These are phyloP conservation scores for Phytophthora melonis DNA, from an alignment of 352 stramenopile genomes.

Conservation along the genomic window DNA sequence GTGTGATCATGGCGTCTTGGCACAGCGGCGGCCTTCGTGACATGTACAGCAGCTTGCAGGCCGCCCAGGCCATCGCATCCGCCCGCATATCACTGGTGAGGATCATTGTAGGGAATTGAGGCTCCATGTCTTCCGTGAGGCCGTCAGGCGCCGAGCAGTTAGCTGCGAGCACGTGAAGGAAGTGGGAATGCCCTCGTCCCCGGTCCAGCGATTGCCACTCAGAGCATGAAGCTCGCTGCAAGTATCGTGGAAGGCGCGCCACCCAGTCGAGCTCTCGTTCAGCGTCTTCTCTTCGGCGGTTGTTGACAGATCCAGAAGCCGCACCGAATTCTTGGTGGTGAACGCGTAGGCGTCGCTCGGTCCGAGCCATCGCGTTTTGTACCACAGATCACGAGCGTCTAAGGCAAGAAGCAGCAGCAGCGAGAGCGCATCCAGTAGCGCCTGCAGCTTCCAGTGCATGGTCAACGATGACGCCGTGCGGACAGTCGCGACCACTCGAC, in stretches of 20 bases:
- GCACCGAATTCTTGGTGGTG: slow-evolving; percentile 34
- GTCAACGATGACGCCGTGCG: background rate
- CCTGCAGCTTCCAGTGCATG: slow-evolving; percentile 43
- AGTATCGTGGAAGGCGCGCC: slow-evolving; percentile 48
- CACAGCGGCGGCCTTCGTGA: slow-evolving; percentile 51
- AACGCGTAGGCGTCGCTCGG: slow-evolving; percentile 56
- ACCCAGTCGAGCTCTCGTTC: slow-evolving; percentile 41
- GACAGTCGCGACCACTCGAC: slow-evolving; percentile 14
- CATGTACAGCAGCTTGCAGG: slow-evolving; percentile 52
- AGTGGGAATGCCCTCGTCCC: slow-evolving; percentile 27
- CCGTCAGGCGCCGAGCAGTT: slow-evolving; percentile 39
- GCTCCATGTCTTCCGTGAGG: slow-evolving; percentile 22
- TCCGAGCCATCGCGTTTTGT: slow-evolving; percentile 65
- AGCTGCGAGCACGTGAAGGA: slow-evolving; percentile 40
- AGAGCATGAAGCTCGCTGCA: slow-evolving; percentile 42
- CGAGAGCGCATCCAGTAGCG: slow-evolving; percentile 38
- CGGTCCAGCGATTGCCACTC: slow-evolving; percentile 21
- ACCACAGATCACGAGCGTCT: slow-evolving; percentile 59
- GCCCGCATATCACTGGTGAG: slow-evolving; percentile 50
- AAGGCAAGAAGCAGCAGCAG: slow-evolving; percentile 48
- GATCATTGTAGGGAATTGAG: slow-evolving; percentile 33
- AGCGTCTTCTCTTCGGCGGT: background rate
- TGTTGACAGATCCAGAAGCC: slow-evolving; percentile 14
- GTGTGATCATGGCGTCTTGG: slow-evolving; percentile 49
- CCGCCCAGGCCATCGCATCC: slow-evolving; percentile 61